phyloP scores from a whole-genome alignment of 2,329 filamentous ascomycete genomes.

The Fusarium solani-melongenae region DNA sequence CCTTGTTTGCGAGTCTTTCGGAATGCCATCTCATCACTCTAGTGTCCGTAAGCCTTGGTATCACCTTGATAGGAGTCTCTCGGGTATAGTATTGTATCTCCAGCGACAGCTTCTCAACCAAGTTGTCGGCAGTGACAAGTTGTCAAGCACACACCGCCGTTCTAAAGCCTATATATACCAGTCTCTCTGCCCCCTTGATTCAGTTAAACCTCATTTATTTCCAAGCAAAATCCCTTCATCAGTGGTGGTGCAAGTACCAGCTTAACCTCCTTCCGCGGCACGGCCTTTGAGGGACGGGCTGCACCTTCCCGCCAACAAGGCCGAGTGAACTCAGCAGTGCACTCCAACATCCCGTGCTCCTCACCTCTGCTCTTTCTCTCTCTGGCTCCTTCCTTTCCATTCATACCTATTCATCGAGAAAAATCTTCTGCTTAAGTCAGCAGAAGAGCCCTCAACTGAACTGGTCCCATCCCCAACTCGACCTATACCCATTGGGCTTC shows the following conservation, averaged over 20 bases:
- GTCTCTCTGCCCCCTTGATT: background rate
- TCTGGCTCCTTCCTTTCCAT: background rate
- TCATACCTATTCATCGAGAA: background rate
- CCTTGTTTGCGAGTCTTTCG: background rate
- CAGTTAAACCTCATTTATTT: background rate
- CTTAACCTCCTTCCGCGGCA: background rate
- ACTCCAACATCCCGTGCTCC: background rate
- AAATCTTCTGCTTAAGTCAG: background rate
- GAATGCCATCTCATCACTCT: background rate
- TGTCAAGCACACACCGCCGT: background rate
- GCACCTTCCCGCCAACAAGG: constrained; percentile 9
- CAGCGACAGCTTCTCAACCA: background rate
- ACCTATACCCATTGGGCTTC: background rate
- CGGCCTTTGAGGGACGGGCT: background rate
- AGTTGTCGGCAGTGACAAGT: background rate
- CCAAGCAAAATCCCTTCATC: background rate
- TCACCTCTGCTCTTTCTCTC: background rate
- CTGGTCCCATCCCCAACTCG: background rate
- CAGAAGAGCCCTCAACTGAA: background rate
- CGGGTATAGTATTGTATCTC: background rate
- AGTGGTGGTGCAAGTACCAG: background rate
- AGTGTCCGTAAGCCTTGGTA: background rate
- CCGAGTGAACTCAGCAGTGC: background rate
- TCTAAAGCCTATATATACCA: background rate
- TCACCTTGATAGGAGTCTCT: background rate